Percentiles rank a stretch among this genome's conserved stretches.
Conservation (phyloP, 129 eudicot genomes). For the Rutidosis leptorrhynchoides region DNA sequence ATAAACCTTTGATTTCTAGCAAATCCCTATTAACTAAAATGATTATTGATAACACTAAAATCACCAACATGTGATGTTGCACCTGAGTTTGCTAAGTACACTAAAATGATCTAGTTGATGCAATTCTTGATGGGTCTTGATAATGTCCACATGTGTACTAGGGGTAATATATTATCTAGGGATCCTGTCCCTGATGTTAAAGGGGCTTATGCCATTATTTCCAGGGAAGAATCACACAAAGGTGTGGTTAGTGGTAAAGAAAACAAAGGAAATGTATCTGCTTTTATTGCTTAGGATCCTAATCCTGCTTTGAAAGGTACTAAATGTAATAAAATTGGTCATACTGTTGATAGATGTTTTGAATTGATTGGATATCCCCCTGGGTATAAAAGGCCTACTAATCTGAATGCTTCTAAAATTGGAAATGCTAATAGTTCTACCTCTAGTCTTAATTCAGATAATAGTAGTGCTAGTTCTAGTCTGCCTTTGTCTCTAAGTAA, state of each 20-base stretch:
- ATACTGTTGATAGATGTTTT: too few relatives aligned
- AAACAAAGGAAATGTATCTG: not conserved
- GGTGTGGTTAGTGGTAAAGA: too few relatives aligned
- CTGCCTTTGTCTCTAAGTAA: not conserved
- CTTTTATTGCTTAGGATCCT: not conserved
- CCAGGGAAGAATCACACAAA: not conserved
- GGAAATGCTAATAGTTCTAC: not conserved
- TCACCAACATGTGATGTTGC: too few relatives aligned
- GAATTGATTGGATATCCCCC: not conserved
- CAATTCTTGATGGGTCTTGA: not conserved
- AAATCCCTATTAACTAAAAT: too few relatives aligned
- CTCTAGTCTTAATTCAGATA: too few relatives aligned
- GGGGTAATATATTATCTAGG: not conserved
- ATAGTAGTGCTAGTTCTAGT: not conserved
- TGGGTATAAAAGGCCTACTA: not conserved
- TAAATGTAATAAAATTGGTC: not conserved
- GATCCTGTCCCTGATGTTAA: too few relatives aligned
- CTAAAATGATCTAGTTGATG: not conserved
- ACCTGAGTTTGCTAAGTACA: not conserved
- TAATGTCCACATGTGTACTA: not conserved
- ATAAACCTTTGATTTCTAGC: too few relatives aligned
- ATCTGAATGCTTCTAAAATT: too few relatives aligned
- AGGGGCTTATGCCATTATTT: not conserved
- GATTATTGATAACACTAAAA: too few relatives aligned
- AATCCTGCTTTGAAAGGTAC: not conserved